These are phyloP conservation scores for Astrothelium subdiscretum DNA, from an alignment of 495 filamentous ascomycete genomes.

Conservation along the genomic window DNA sequence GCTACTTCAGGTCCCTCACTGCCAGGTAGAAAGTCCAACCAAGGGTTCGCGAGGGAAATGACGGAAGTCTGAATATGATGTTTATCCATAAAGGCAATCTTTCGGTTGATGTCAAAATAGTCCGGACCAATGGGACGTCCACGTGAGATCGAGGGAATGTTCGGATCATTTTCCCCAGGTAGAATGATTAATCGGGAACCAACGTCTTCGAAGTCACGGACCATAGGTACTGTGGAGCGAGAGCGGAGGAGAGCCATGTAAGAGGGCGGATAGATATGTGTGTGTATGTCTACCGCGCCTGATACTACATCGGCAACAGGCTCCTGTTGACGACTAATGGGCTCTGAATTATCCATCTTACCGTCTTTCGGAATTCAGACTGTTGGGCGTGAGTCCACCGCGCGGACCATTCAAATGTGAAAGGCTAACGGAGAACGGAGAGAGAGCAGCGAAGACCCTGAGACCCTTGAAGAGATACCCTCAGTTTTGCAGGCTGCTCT, in stretches of 20 bases:
- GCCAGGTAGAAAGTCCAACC: conserved; percentile 75
- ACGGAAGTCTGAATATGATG: conserved; percentile 75
- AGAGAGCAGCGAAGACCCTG: too few relatives aligned
- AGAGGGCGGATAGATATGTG: conserved; percentile 80
- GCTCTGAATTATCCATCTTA: not conserved
- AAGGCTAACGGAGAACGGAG: too few relatives aligned
- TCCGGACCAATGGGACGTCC: conserved; percentile 67
- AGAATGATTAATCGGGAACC: conserved; percentile 66
- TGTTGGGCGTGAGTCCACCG: not conserved
- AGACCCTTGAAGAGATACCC: too few relatives aligned
- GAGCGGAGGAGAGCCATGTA: conserved; percentile 74
- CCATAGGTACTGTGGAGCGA: conserved; percentile 65
- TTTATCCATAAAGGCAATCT: conserved; percentile 75
- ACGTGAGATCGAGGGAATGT: conserved; percentile 36
- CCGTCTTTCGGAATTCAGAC: not conserved
- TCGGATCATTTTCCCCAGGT: conserved; percentile 50
- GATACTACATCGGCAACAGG: not conserved
- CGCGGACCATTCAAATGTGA: too few relatives aligned
- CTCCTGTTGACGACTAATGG: not conserved
- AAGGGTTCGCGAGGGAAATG: conserved; percentile 87
- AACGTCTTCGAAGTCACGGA: conserved; percentile 51
- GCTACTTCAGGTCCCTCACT: conserved; percentile 51
- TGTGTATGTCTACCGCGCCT: conserved; percentile 75
- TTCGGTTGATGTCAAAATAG: conserved; percentile 59
- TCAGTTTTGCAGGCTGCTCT: too few relatives aligned